phyloP scores from a whole-genome alignment of 2,329 filamentous ascomycete genomes.

The Sporothrix pseudoabietina region DNA sequence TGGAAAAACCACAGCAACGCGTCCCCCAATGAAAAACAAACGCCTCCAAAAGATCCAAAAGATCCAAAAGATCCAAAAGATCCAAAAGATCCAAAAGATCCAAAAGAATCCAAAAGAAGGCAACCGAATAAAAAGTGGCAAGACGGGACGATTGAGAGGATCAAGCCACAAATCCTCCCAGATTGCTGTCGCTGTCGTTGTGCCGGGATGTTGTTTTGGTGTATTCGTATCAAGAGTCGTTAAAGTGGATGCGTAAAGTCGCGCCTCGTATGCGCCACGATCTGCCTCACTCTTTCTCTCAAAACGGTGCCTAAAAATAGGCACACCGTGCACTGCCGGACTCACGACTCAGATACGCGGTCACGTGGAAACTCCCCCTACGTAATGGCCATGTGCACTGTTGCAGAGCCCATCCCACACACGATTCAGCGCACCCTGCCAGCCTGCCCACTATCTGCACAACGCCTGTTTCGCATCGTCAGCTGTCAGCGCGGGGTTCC shows the following conservation, averaged over 20 bases:
- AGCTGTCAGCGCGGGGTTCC: constrained; percentile 25
- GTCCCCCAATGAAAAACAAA: not conserved
- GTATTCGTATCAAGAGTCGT: not conserved
- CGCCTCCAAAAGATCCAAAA: not conserved
- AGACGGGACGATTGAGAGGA: not conserved
- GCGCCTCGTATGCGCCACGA: constrained; percentile 13
- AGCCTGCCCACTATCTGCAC: not conserved
- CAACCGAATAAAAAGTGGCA: not conserved
- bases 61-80: not conserved
- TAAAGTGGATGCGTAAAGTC: not conserved
- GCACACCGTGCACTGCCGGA: not conserved
- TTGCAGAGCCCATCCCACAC: not conserved
- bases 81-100: not conserved
- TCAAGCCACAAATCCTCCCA: no score
- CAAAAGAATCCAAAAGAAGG: not conserved
- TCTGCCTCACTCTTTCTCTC: not conserved
- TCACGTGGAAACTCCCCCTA: not conserved
- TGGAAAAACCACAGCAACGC: constrained; percentile 7
- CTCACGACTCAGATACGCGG: not conserved
- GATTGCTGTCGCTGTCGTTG: not conserved
- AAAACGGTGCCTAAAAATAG: constrained; percentile 6
- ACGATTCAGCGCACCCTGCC: constrained; percentile 31
- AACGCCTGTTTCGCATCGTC: constrained; percentile 10
- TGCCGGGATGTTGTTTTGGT: not conserved
- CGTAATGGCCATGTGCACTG: not conserved